Base-by-base conservation (phyloP, 78 protist species). In the Thecamonas trahens region DNA sequence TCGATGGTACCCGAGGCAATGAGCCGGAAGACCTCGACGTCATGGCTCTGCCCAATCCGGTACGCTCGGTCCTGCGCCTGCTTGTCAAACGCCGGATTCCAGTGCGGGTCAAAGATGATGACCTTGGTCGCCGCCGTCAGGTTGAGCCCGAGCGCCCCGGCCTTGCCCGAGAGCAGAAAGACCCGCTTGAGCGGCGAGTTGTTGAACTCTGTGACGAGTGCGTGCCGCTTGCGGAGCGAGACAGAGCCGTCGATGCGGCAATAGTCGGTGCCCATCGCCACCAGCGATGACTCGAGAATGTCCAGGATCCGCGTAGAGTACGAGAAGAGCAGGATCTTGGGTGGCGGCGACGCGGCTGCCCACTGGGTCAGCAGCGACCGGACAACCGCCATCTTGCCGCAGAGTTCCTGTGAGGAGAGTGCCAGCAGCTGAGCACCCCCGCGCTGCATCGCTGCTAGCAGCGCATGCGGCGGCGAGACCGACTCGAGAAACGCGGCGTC, bases 61-160 rank as follows among this genome's bases (percentile, higher is more conserved):
- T 52, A 70, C 35, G 70, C 77, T 17, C 84, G 60, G 53, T 65
- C 79, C 14, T 49, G 31, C 55, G 82, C 82, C 72, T 75, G 80
- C n/a, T n/a, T 29, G 53, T 75, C 80, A 6, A 60, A 4, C 39
- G 80, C 74, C 3, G 81, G 79, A 40, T 81, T 81, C 86, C 86
- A 81, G 66, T 24, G 20, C 38, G 77, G 72, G 45, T 64, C 74
- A 32, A 73, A 55, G 37, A 61, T 17, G 11, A 79, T 35, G 40
- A 67, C 79, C 11, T 60, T 17, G 39, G 65, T 70, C 9, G 86
- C 86, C 1, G 53, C 68, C 7, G 76, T 70, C 52, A 81, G 60
- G 28, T 70, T 81, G 50, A 81, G 49, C 13, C 86, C 86, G 11
- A 72, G 52, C 18, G 67, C 69, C 18, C 83, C 83, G 1, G 55